phyloP scores from a whole-genome alignment of 106 monocot genomes.

The Dioscorea dumetorum region DNA sequence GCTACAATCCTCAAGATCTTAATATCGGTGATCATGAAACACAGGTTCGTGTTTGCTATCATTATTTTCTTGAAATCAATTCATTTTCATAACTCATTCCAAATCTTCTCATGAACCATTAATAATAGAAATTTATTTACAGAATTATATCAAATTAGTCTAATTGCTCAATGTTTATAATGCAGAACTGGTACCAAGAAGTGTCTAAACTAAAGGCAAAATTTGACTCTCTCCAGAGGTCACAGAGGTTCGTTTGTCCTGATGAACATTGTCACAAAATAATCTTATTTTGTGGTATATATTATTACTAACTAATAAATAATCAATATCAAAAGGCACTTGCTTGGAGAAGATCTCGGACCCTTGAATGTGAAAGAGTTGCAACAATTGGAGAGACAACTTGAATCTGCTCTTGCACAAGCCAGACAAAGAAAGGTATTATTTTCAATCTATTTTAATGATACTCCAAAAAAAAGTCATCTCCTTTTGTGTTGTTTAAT shows the following conservation, averaged over 20 bases:
- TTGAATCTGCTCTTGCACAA: slow-evolving; percentile 45
- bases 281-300: not conserved
- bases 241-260: slow-evolving; percentile 31
- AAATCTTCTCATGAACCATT: no score
- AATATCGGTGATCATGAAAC: slow-evolving; percentile 22
- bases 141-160: no score
- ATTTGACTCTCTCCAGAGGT: slow-evolving; percentile 42
- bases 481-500: no score
- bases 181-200: slow-evolving; percentile 55
- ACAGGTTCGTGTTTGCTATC: slow-evolving; percentile 15
- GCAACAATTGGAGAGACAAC: slow-evolving; percentile 49
- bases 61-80: no score
- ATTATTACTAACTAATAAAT: not conserved
- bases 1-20: slow-evolving; percentile 21
- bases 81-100: no score
- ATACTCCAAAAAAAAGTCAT: no score
- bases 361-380: slow-evolving; percentile 45
- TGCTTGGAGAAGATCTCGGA: slow-evolving; percentile 65
- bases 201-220: slow-evolving; percentile 44
- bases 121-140: no score
- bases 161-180: not conserved
- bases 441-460: no score
- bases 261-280: not conserved
- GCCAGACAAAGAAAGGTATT: slow-evolving; percentile 49
- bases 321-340: slow-evolving; percentile 22